phyloP scores from a whole-genome alignment of 2,329 filamentous ascomycete species.

The Aureobasidium musti region DNA sequence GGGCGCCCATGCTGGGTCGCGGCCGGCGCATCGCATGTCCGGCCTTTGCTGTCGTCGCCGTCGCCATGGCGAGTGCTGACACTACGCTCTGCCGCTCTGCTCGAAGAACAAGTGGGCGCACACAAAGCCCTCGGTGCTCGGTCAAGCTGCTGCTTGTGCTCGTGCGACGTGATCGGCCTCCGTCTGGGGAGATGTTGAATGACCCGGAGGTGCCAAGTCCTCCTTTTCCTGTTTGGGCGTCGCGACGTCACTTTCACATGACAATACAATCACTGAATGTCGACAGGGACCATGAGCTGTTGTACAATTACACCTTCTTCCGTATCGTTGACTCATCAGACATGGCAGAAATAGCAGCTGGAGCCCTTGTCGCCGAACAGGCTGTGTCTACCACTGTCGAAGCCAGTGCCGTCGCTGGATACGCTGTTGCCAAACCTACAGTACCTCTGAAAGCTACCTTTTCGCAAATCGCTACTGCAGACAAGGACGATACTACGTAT shows the following conservation, averaged over 20 bases:
- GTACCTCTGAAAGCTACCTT: slow-evolving; percentile 49
- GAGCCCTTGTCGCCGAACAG: slow-evolving; percentile 45
- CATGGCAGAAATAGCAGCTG: slow-evolving; percentile 48
- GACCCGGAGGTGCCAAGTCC: slow-evolving; percentile 1
- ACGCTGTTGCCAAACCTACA: slow-evolving; percentile 47
- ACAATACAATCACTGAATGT: neutral
- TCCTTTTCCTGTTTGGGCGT: neutral
- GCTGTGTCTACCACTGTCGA: slow-evolving; percentile 45
- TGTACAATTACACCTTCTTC: neutral
- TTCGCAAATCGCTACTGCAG: slow-evolving; percentile 45
- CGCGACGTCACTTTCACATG: slow-evolving; percentile 16
- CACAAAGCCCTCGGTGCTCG: neutral
- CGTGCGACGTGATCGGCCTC: slow-evolving; percentile 19
- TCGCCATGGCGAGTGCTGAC: slow-evolving; percentile 37
- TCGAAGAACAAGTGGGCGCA: neutral
- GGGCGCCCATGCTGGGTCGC: slow-evolving; percentile 40
- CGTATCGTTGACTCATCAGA: neutral
- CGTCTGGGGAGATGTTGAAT: neutral
- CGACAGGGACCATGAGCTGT: neutral
- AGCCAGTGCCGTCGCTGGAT: slow-evolving; percentile 45
- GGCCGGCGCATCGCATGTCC: slow-evolving; percentile 49
- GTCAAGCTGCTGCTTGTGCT: neutral
- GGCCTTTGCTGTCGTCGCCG: slow-evolving; percentile 40
- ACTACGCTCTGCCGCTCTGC: neutral
- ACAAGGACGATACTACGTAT: slow-evolving; percentile 40